A percentile compares a stretch with the other conserved stretches of the same genome.
Conservation (phyloP, 2,329 filamentous ascomycete species). For the Alternaria panax region DNA sequence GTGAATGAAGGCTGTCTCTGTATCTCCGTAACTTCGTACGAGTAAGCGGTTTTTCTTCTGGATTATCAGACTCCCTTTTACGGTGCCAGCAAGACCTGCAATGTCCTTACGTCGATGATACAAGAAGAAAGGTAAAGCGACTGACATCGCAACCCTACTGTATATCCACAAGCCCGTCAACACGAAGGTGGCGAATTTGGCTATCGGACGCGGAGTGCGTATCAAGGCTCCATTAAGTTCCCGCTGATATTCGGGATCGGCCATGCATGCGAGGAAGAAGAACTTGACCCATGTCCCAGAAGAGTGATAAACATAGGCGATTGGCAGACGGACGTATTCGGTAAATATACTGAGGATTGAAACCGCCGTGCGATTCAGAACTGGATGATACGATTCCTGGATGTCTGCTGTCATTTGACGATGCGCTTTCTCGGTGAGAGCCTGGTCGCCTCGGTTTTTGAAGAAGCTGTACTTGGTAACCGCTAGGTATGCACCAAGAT, state of each 20-base stretch:
- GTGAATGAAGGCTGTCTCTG: constrained; percentile 60
- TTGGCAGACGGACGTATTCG: constrained; percentile 42
- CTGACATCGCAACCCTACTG: constrained; percentile 54
- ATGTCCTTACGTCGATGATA: constrained; percentile 60
- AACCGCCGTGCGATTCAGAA: constrained; percentile 38
- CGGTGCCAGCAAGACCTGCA: constrained; percentile 56
- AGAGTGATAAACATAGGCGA: constrained; percentile 54
- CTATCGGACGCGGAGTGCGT: constrained; percentile 45
- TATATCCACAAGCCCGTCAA: constrained; percentile 60
- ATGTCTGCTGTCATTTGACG: constrained; percentile 45
- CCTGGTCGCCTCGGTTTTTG: constrained; percentile 31
- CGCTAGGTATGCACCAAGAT: constrained; percentile 55
- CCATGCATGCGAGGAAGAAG: constrained; percentile 58
- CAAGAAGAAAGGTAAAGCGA: constrained; percentile 56
- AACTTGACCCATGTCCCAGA: constrained; percentile 58
- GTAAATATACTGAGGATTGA: constrained; percentile 35
- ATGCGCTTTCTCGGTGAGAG: constrained; percentile 40
- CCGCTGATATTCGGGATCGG: constrained; percentile 61
- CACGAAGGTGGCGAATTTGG: constrained; percentile 50
- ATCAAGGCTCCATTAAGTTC: constrained; percentile 58
- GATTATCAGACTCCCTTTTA: constrained; percentile 58
- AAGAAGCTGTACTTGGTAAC: constrained; percentile 46
- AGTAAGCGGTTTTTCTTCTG: constrained; percentile 57
- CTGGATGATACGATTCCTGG: constrained; percentile 39
- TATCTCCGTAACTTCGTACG: constrained; percentile 58